Evolutionary conservation across 208 protist genomes (phyloP), one percentile per base, ranked within the genome.

Genomic region (Leptomonas seymouri): DNA sequence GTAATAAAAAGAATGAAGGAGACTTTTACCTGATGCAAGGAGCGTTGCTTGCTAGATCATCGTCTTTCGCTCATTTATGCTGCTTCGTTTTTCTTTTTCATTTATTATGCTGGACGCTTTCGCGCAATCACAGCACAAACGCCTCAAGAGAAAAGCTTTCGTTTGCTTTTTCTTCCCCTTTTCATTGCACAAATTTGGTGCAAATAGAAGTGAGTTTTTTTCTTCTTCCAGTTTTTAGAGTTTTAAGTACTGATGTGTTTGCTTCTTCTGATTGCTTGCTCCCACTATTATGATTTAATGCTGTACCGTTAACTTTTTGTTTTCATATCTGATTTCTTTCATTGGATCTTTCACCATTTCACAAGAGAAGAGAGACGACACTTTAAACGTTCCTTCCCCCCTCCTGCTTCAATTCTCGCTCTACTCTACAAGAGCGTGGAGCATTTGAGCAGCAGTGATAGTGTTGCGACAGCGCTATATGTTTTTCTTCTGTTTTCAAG

Each of bases 31-130:
- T 39, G 34, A 3, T 3, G 34, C 34, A 39, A 49, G 12, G 20
- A 2, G n/a, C 9, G 7, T 23, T 15, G 20, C 3, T 5, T 49
- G 20, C n/a, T 5, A 49, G 7, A 49, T 7, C 4, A 21, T 49
- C 18, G 6, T 5, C n/a, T 49, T 49, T 16, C 18, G 45, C n/a
- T 23, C 45, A 15, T 15, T 39, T 9, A 49, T 16, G 45, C 3
- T 49, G 45, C n/a, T 49, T 49, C n/a, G 45, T 49, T 15, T 49
- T 49, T 49, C 45, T n/a, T n/a, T n/a, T n/a, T n/a, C n/a, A n/a
- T n/a, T n/a, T n/a, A n/a, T n/a, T n/a, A n/a, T n/a, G n/a, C n/a
- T n/a, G n/a, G n/a, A n/a, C n/a, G n/a, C n/a, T n/a, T n/a, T n/a
- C n/a, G n/a, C n/a, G n/a, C n/a, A n/a, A n/a, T n/a, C n/a, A n/a